Evolutionary conservation across 2,329 filamentous ascomycete genomes (phyloP).

Genomic region (Pseudophaeomoniella oleicola): DNA sequence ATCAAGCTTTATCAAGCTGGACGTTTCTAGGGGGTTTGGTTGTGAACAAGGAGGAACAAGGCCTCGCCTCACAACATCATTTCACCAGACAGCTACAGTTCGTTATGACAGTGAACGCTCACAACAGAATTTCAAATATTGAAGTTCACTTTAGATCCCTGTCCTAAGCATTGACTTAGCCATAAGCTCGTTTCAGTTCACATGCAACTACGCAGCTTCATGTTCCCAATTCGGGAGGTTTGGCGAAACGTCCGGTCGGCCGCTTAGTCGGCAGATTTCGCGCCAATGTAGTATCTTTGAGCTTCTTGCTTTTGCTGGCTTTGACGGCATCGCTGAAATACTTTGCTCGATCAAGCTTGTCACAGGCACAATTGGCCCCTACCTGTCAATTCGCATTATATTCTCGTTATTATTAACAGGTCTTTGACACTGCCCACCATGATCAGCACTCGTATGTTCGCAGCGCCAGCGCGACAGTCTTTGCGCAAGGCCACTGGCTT

Average conservation of each 20-base stretch:
- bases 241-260: constrained; percentile 1
- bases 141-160: no score
- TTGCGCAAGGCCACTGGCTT: constrained; percentile 41
- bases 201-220: constrained; percentile 1
- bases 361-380: constrained; percentile 2
- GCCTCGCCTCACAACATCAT: no score
- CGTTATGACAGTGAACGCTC: no score
- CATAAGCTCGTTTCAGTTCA: no score
- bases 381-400: constrained; percentile 11
- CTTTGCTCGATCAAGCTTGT: constrained; percentile 1
- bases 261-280: not conserved
- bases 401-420: constrained; percentile 9
- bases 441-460: constrained; percentile 68
- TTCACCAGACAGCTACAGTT: no score
- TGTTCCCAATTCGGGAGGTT: constrained; percentile 3
- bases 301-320: constrained; percentile 8
- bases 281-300: not conserved
- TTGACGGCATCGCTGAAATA: not conserved
- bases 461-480: constrained; percentile 65
- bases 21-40: no score
- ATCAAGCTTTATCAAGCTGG: no score
- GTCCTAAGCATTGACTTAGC: no score
- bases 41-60: no score
- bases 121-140: no score
- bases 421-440: constrained; percentile 40